A percentile compares a stretch with the other conserved stretches of the same genome.
These are phyloP conservation scores for Murraya paniculata DNA, from an alignment of 345 rosid genomes.

Conservation along the genomic window DNA sequence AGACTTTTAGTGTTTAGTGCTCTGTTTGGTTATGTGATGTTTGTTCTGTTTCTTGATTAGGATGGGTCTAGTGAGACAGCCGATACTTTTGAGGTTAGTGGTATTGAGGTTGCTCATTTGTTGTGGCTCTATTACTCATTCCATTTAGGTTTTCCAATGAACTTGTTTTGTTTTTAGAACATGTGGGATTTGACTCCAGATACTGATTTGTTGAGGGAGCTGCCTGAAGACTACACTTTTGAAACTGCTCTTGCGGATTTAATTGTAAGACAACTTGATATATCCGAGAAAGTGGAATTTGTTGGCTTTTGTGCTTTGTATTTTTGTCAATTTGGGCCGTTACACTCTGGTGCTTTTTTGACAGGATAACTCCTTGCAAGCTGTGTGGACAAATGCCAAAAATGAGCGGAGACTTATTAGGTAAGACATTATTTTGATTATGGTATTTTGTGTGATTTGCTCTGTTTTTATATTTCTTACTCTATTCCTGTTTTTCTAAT, in stretches of 20 bases:
- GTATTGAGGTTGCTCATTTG: background rate
- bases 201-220: slow-evolving; percentile 48
- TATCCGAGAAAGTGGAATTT: background rate
- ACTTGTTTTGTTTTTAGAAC: slow-evolving; percentile 37
- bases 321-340: slow-evolving; percentile 2
- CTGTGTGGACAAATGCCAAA: slow-evolving; percentile 46
- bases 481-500: background rate
- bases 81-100: slow-evolving; percentile 50
- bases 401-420: slow-evolving; percentile 49
- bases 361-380: slow-evolving; percentile 86
- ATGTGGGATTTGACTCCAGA: slow-evolving; percentile 87
- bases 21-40: slow-evolving; percentile 14
- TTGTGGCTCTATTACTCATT: background rate
- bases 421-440: slow-evolving; percentile 27
- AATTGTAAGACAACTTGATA: slow-evolving; percentile 41
- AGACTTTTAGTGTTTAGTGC: background rate
- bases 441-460: background rate
- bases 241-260: slow-evolving; percentile 77
- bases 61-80: slow-evolving; percentile 43
- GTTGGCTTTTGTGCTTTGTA: background rate
- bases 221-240: slow-evolving; percentile 61
- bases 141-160: background rate
- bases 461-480: slow-evolving; percentile 1
- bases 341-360: slow-evolving; percentile 11
- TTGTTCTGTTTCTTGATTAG: slow-evolving; percentile 26